A percentile compares a stretch with the other conserved stretches of the same genome.
Evolutionary conservation across 345 rosid species (phyloP).

Genomic region (Mallotus nudiflorus): DNA sequence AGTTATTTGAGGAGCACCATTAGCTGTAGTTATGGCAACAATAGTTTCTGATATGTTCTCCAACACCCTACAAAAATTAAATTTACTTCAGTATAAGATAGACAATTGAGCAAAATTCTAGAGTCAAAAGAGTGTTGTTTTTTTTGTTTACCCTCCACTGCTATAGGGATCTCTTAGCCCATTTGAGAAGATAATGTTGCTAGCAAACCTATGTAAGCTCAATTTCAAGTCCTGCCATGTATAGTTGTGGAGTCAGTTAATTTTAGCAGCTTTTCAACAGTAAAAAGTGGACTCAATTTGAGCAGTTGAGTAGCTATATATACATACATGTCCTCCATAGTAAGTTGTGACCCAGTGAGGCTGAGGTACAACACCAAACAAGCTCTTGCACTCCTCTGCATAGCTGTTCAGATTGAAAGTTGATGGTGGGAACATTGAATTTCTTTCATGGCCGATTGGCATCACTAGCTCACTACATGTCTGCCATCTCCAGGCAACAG

Average conservation of each 20-base stretch:
- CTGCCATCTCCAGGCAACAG: constrained; percentile 54
- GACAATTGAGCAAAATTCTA: no score
- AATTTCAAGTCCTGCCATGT: constrained; percentile 45
- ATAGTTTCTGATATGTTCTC: constrained; percentile 41
- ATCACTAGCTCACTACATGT: constrained; percentile 68
- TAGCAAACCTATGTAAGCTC: constrained; percentile 44
- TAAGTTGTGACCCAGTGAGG: constrained; percentile 75
- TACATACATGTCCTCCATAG: constrained; percentile 54
- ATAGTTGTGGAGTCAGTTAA: not conserved
- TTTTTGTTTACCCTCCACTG: constrained; percentile 45
- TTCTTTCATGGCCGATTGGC: constrained; percentile 49
- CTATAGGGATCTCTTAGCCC: constrained; percentile 61
- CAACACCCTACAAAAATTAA: constrained; percentile 49
- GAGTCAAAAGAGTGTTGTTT: no score
- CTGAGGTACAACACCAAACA: constrained; percentile 57
- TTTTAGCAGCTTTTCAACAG: not conserved
- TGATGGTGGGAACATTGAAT: constrained; percentile 54
- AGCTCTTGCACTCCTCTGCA: constrained; percentile 38
- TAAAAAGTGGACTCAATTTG: not conserved
- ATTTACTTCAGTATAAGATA: no score
- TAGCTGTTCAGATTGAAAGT: constrained; percentile 46
- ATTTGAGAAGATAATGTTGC: constrained; percentile 65
- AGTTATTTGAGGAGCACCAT: constrained; percentile 24
- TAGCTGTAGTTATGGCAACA: constrained; percentile 32
- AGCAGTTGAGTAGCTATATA: not conserved